Evolutionary conservation across 129 eudicot species (phyloP), one percentile per base, ranked within the genome.

Genomic region (Centrapalus pauciflorus): DNA sequence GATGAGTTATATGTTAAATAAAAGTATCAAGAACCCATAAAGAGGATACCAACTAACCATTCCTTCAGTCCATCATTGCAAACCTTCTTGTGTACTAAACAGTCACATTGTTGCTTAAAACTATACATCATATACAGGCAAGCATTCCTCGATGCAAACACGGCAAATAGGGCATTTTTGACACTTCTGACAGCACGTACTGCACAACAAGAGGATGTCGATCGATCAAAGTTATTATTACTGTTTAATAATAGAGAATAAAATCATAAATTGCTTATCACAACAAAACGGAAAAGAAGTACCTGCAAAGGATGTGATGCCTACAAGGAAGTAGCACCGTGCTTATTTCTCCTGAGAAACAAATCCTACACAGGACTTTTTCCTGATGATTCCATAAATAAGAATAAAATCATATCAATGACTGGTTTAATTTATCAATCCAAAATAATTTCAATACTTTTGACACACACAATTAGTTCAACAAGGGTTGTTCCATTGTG

Each of bases 161-260:
- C 97, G 91, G 66, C 97, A 90, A 62, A 90, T 73, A 8, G 97
- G 97, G 71, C 97, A 90, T 45, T 77, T 90, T 65, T 82, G 80
- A 76, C 97, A 90, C 77, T 76, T 86, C 25, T 82, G 91, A 14
- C 83, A 76, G 91, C 97, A 90, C 58, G 64, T 5, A 40, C 97
- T 90, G 95, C 79, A 76, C 27, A 40, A 2, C 40, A 11, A 58
- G 2, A 33, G 21, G 17, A 34, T 12, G n/a, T n/a, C n/a, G n/a
- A n/a, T n/a, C n/a, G n/a, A 16, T 4, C 12, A 35, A 55, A 66
- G 28, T 23, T 50, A 13, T 2, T 14, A 37, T 69, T 8, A 26
- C 3, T 4, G 26, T 16, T 16, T 10, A 66, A 23, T 52, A 12
- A 43, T 17, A 16, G 40, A 13, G 2, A 43, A 33, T 38, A 12